Base-by-base conservation (phyloP, 2,329 filamentous ascomycete species). In the Drechmeria coniospora region DNA sequence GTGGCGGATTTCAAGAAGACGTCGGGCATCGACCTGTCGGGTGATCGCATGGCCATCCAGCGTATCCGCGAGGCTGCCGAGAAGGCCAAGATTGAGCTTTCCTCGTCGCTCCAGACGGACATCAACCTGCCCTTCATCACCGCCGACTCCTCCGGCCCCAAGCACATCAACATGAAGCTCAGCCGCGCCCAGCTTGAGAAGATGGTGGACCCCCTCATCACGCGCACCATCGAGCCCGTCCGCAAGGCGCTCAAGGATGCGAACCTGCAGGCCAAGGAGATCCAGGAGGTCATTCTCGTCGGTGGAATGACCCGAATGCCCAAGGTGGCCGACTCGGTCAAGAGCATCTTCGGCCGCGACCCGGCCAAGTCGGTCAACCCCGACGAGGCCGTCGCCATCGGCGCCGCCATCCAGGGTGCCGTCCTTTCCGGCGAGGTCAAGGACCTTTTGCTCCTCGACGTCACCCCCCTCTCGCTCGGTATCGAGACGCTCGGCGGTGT, bases 281-380 rank as follows among this genome's bases (percentile, higher is more conserved):
- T 95, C 53, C 82, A 94, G 62, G 87, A 95, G 54, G 82, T 95
- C 44, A 93, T 95, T 56, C 78, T 95, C 23, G 87, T 95, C 31
- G 87, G 87, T 75, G 87, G 87, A 63, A 94, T 94, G 86, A 94
- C 87, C 46, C 87, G 87, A 66, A 95, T 95, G 86, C 87, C 87
- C 56, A 94, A 94, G 79, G 87, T 95, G 42, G 69, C 74, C 38
- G 84, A 94, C 65, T 90, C 84, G 24, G 86, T 94, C 57, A 93
- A 93, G 79, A 74, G 65, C 65, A 86, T 94, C 56, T 95, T 95
- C 58, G 86, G 86, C 42, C 86, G 86, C 53, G 87, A 94, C 32
- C 84, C 87, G 39, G 82, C 86, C 59, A 95, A 94, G 74, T 92
- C 87, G 27, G 86, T 95, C 56, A 95, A 95, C 73, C 87, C 87